Evolutionary conservation across 1,139 yeast species (phyloP), one percentile per base, ranked within the genome.

Genomic region (Ashbya aceris): DNA sequence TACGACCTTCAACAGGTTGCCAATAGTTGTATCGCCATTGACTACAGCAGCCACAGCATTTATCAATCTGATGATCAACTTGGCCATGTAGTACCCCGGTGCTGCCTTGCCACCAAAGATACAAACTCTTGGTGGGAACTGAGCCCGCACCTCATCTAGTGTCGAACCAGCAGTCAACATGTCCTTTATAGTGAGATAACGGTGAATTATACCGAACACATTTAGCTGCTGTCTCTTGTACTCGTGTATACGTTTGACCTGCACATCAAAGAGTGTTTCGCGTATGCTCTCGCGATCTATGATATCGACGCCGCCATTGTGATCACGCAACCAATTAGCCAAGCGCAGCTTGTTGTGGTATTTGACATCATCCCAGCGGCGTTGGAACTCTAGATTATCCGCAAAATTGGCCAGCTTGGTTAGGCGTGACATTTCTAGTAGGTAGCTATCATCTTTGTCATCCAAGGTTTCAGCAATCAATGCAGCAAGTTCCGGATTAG

Each of bases 51-150:
- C 83, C 33, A 86, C 96, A 44, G 83, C 68, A 62, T 84, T 86
- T 58, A 87, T 76, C 64, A 87, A 72, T 64, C 86, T 86, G 60
- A 87, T 87, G 55, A 89, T 83, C 45, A 83, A 75, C 67, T 87
- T 87, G 49, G 96, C 96, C 79, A 87, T 84, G 69, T 84, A 87
- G 65, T 87, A 89, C 50, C 96, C 96, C 17, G 97, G 96, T 9
- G 97, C 96, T 44, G 95, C 84, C 66, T 87, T 87, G 61, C 97
- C 96, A 52, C 96, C 96, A 62, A 87, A 80, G 46, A 87, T 75
- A 30, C 80, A 75, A 42, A 84, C 93, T 61, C 83, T 83, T 45
- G 95, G 79, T 47, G 79, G 74, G 64, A 74, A 81, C 61, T 77
- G 74, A 51, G 66, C 52, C 45, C 72, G 70, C 52, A 89, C 77